These are phyloP conservation scores for Solanum sitiens DNA, from an alignment of 257 asterid species.

Conservation along the genomic window DNA sequence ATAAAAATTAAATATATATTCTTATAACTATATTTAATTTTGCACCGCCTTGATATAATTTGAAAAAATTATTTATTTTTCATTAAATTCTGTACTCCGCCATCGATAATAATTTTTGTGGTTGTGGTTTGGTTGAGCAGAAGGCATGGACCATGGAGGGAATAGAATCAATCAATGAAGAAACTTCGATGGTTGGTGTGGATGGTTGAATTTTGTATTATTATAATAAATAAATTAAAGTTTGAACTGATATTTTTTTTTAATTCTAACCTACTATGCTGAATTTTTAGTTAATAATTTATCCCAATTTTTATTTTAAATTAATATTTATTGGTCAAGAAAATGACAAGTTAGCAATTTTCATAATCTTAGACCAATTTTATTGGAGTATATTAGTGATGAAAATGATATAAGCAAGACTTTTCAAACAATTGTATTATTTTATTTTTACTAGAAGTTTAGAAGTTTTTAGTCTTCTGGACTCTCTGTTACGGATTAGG, in stretches of 20 bases:
- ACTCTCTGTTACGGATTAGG: not conserved
- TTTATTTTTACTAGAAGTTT: too few relatives aligned
- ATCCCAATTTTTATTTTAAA: not conserved
- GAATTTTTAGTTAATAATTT: not conserved
- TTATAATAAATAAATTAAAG: not conserved
- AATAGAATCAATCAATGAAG: not conserved
- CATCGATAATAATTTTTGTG: not conserved
- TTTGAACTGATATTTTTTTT: not conserved
- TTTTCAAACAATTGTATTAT: not conserved
- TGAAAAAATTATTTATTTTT: too few relatives aligned
- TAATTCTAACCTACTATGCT: not conserved
- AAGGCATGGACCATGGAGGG: not conserved
- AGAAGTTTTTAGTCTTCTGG: not conserved
- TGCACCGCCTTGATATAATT: fast-evolving
- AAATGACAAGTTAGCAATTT: not conserved
- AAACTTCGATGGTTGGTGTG: not conserved
- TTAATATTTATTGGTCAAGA: not conserved
- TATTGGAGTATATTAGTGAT: not conserved
- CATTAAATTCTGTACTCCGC: too few relatives aligned
- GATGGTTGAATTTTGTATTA: not conserved
- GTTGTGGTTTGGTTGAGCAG: not conserved
- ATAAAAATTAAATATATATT: too few relatives aligned
- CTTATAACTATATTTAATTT: too few relatives aligned
- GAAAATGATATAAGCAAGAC: not conserved
- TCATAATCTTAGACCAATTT: not conserved